Base-by-base conservation (phyloP, 140 eudicot genomes). In the Anethum foeniculum region DNA sequence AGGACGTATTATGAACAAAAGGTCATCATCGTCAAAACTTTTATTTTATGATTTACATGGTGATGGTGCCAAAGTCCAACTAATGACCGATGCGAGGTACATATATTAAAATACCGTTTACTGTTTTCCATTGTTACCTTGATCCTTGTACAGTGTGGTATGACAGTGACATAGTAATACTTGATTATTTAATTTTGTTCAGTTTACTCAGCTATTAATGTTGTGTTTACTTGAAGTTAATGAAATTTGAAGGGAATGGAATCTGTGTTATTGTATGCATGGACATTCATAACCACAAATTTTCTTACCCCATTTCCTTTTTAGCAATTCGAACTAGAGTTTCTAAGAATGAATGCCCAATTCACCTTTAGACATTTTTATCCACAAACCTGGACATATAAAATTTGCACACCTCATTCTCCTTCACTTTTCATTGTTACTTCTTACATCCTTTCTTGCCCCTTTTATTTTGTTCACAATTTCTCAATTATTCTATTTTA, bases 81-180 rank as follows among this genome's bases (percentile, higher is more conserved):
- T 92, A 39, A 92, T 94, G 95, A 85, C 96, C 48, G 97, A 92
- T 89, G 97, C 96, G 84, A 94, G 95, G 98, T 94, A 84, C 54
- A 51, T 60, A 18, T 16, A 47, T 11, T 2, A 47, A 47, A 47
- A 12, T 2, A 32, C 25, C 9, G 44, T 25, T 49, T 28, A 18
- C 41, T 1, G 23, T 12, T 54, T 28, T 38, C n/a, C 21, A 3
- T 78, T 78, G 41, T 27, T 19, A 12, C 43, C 65, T 13, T 12
- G 47, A 32, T 32, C 8, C 74, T 27, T 67, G 62, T 52, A 52
- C 7, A 1, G n/a, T 52, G 62, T 52, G 62, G 18, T 52, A 52
- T 18, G 25, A 54, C 64, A 52, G 64, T 6, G 11, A 54, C 64
- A 54, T 19, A 54, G 3, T 39, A 54, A 5, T 23, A 19, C 64